These are phyloP conservation scores for Pythium graminicola DNA, from an alignment of 352 stramenopile genomes.

Conservation along the genomic window DNA sequence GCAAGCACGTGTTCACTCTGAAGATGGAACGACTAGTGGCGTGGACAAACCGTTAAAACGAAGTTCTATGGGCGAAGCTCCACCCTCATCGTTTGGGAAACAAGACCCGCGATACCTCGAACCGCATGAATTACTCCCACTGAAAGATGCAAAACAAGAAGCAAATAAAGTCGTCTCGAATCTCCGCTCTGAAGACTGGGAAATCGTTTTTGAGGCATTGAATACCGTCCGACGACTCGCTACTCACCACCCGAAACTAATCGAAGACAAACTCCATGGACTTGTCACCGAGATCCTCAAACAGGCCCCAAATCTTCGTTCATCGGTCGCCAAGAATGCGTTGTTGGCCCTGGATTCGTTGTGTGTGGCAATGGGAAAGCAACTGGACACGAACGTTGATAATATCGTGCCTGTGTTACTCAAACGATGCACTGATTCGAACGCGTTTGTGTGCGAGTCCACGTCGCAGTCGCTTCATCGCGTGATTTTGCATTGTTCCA, in stretches of 20 bases:
- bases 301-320: slow-evolving; percentile 65
- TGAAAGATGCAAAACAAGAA: slow-evolving; percentile 55
- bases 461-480: slow-evolving; percentile 37
- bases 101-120: slow-evolving; percentile 68
- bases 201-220: slow-evolving; percentile 56
- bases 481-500: slow-evolving; percentile 53
- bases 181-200: slow-evolving; percentile 46
- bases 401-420: slow-evolving; percentile 52
- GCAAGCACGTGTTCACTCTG: background rate
- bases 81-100: slow-evolving; percentile 18
- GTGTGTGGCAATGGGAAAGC: slow-evolving; percentile 33
- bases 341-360: slow-evolving; percentile 60
- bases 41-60: slow-evolving; percentile 4
- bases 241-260: slow-evolving; percentile 35
- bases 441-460: slow-evolving; percentile 67
- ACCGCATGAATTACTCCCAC: slow-evolving; percentile 44
- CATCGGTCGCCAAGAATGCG: slow-evolving; percentile 70
- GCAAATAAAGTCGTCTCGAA: slow-evolving; percentile 29
- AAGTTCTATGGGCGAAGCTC: background rate
- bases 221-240: slow-evolving; percentile 52
- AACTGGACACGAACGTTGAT: slow-evolving; percentile 58
- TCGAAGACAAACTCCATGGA: slow-evolving; percentile 42
- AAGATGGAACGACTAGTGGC: background rate
- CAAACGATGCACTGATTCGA: slow-evolving; percentile 61
- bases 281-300: slow-evolving; percentile 45